phyloP scores from a whole-genome alignment of 805 yeast species.

The Gaillardinia entomophila region DNA sequence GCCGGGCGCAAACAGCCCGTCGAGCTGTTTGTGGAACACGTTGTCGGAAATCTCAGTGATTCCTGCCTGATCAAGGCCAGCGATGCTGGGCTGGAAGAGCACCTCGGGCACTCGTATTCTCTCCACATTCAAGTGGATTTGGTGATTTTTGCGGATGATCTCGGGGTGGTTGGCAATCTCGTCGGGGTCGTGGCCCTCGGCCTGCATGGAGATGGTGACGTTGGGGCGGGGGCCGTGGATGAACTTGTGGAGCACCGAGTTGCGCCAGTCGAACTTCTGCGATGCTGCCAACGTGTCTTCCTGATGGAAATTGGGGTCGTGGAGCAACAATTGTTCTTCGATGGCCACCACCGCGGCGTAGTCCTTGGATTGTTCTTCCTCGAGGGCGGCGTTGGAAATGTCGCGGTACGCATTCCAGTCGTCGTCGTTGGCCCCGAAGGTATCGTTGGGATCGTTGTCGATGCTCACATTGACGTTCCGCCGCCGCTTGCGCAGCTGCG shows the following conservation, averaged over 20 bases:
- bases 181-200: conserved; percentile 35
- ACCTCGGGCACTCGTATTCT: conserved; percentile 90
- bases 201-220: conserved; percentile 48
- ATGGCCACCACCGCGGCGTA: conserved; percentile 51
- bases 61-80: conserved; percentile 95
- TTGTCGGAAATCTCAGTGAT: conserved; percentile 72
- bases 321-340: conserved; percentile 71
- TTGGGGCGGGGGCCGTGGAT: conserved; percentile 86
- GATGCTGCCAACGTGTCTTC: conserved; percentile 78
- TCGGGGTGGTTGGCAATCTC: conserved; percentile 48
- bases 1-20: conserved; percentile 45
- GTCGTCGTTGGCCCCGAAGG: conserved; percentile 91
- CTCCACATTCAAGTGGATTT: conserved; percentile 85
- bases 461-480: conserved; percentile 54
- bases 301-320: conserved; percentile 78
- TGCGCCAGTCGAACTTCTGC: conserved; percentile 74
- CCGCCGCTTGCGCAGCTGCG: conserved; percentile 42
- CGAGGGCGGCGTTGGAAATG: conserved; percentile 68
- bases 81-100: conserved; percentile 85
- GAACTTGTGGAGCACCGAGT: conserved; percentile 73
- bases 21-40: conserved; percentile 54
- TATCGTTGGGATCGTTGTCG: conserved; percentile 89
- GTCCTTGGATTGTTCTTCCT: conserved; percentile 75
- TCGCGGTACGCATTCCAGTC: conserved; percentile 93
- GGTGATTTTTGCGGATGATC: conserved; percentile 80